Base-by-base conservation (phyloP, 768 basidiomycete genomes). In the Kwoniella sp. region DNA sequence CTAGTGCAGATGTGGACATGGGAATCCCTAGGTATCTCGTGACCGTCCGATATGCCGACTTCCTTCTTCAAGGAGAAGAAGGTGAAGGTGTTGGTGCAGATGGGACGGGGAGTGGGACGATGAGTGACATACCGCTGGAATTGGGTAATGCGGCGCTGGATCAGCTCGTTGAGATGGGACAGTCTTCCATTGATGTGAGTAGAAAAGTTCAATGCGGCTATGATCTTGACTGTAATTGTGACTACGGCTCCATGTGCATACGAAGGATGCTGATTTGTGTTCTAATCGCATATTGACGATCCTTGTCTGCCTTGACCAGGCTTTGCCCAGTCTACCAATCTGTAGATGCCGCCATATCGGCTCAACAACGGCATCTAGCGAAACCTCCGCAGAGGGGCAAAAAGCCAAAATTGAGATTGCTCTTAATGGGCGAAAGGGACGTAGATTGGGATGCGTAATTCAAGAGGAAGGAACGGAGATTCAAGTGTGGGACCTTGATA, bases 391-490 rank as follows among this genome's bases (percentile, higher is more conserved):
- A n/a, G n/a, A n/a, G n/a, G n/a, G n/a, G n/a, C n/a, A n/a, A 30
- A 40, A 22, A 5, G 46, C 15, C 22, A 22, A n/a, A n/a, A n/a
- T n/a, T n/a, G n/a, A 40, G 10, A 48, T 72, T 12, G 66, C 70
- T 26, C 49, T 74, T 44, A 74, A 74, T 58, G 70, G 73, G 12
- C 29, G 68, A 40, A 46, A 60, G 26, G 70, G 73, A 9, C 48
- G 70, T 26, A 55, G 70, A 54, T 61, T 74, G 33, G 73, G 70
- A 10, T 72, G 70, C 61, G 64, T 74, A 9, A 22, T 61, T 21
- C 51, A 58, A 33, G 71, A 64, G 19, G 57, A 65, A 48, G 72
- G 60, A 10, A 60, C 40, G 27, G 62, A 59, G 19, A 54, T 73
- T 17, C 64, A 68, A 54, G 70, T 72, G 12, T 55, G 68, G 47